Conservation (phyloP, 176 grass and related monocot species). For the Tuctoria greenei region DNA sequence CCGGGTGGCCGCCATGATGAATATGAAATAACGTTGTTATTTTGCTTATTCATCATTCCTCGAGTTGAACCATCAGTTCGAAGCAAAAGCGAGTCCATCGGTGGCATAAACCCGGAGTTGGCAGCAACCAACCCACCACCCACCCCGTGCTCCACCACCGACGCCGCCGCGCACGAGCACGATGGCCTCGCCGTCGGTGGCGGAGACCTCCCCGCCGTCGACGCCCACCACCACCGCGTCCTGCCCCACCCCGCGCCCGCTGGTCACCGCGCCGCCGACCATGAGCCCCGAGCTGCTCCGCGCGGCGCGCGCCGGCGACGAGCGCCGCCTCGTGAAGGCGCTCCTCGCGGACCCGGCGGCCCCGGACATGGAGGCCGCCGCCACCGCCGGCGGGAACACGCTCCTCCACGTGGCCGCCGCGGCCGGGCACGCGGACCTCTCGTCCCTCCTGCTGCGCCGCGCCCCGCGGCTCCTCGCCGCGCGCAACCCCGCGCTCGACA, state of each 20-base stretch:
- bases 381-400: slow-evolving; percentile 46
- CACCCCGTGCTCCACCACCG: not conserved
- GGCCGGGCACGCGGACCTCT: slow-evolving; percentile 31
- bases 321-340: slow-evolving; percentile 52
- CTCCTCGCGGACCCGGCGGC: slow-evolving; percentile 47
- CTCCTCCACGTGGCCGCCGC: slow-evolving; percentile 42
- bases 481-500: slow-evolving; percentile 53
- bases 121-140: not conserved
- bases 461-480: slow-evolving; percentile 42
- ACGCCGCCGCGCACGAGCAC: not conserved
- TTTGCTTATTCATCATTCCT: too few species aligned
- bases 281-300: slow-evolving; percentile 37
- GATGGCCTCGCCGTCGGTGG: slow-evolving; percentile 37
- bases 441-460: slow-evolving; percentile 45
- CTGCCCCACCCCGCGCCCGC: slow-evolving; percentile 36
- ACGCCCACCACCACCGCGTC: slow-evolving; percentile 35
- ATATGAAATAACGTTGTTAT: too few species aligned
- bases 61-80: too few species aligned
- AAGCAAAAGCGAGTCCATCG: not conserved
- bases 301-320: slow-evolving; percentile 49
- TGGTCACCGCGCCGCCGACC: slow-evolving; percentile 16
- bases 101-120: not conserved
- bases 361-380: slow-evolving; percentile 37
- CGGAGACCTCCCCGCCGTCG: slow-evolving; percentile 40
- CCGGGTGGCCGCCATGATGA: too few species aligned